Evolutionary conservation across 2,329 filamentous ascomycete species (phyloP), one percentile per base, ranked within the genome.

Genomic region (Myrmaecium sp.): DNA sequence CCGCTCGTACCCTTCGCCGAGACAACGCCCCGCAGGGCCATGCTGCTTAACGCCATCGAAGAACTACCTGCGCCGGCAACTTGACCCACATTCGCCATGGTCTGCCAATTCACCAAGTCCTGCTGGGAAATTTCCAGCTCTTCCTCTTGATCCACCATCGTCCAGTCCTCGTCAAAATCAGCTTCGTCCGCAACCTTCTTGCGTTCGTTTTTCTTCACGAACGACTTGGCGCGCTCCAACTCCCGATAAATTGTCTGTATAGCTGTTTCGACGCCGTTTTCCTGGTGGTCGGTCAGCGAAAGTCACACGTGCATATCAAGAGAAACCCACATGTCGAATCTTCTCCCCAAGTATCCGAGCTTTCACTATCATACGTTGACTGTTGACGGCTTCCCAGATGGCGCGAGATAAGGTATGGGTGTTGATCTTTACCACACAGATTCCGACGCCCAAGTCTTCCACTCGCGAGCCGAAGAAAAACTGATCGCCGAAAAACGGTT

Each of bases 401-500:
- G 86, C 83, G 31, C 80, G 66, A 10, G 81, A 78, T 40, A 98
- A 86, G 19, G 75, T 68, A 36, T 70, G 77, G n/a, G 80, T 75
- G 13, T 89, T 91, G 58, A 93, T 71, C 51, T 81, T 89, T 58
- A 78, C 83, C 40, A 98, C 62, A 44, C 75, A 81, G 12, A 93
- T 74, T 0, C 89, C 89, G 2, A 95, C 89, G 1, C 89, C 86
- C 5, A 98, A 62, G 43, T 95, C 86, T 49, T 95, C 83, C 2
- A 95, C 78, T 4, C 89, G 68, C 16, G 65, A 69, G 5, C 83
- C 89, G 41, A 92, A 95, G 60, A 98, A 98, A 62, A 78, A 94
- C 47, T 98, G 89, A 42, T 98, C 89, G 4, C 89, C 89, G 45
- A 98, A 98, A 59, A 95, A 98, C 0, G 89, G 89, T 33, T 86